Base-by-base conservation (phyloP, 352 stramenopile species). In the Phytophthora pistaciae region DNA sequence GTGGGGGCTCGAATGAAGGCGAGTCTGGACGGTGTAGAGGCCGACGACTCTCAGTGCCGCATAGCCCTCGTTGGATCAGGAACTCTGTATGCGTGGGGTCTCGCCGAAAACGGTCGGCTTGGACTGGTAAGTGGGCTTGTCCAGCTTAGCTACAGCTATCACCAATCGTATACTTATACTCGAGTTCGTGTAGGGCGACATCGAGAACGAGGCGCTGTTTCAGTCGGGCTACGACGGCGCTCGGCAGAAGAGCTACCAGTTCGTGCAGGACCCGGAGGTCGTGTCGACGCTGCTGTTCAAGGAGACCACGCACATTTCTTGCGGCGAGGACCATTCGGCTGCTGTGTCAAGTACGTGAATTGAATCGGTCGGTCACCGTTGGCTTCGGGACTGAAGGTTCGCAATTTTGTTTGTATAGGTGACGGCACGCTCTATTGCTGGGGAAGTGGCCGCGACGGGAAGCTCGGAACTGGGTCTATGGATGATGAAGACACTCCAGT, bases 371-470 rank as follows among this genome's bases (percentile, higher is more conserved):
- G 21, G 16, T 50, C 21, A 27, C 58, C 11, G 18, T 63, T 29
- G 11, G 14, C 11, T 27, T 54, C 54, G 58, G 14, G 10, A 9
- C n/a, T 72, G 16, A 64, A 20, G 52, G 27, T n/a, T 8, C 52
- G n/a, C 38, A 46, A 46, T 40, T 21, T 23, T 23, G 44, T 29
- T n/a, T n/a, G 40, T 21, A 10, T 31, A 92, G 85, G 64, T 33
- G 84, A 92, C 25, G 88, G 88, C 4, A 68, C 74, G 29, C 55
- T 95, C 42, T 94, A 85, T 46, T 91, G 81, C 53, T 95, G 88
- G 88, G 88, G 88, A 40, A 82, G 74, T 36, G 87, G 85, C 0
- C 76, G 79, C 16, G 62, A 93, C 40, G 87, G 88, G 38, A 92
- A 91, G 57, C 80, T 95, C 7, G 88, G 88, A 25, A 91, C 90